Evolutionary conservation across 768 basidiomycete genomes (phyloP), one percentile per base, ranked within the genome.

Genomic region (Tylopilus sp.): DNA sequence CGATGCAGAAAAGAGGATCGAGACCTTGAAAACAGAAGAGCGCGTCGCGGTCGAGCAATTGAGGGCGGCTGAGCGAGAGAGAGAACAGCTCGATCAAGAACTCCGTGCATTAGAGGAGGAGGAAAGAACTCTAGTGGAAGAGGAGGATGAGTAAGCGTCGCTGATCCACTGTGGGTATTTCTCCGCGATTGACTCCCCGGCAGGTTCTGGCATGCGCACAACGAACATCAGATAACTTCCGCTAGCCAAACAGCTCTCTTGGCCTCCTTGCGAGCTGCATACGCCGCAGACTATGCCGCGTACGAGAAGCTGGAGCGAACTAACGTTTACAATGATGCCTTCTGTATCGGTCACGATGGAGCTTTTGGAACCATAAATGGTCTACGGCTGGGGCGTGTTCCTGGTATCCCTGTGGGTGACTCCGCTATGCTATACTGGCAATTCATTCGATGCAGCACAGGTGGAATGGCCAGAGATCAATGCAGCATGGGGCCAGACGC

Each of bases 391-490:
- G 97, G 97, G 4, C 83, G 95, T 57, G 85, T 95, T 11, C 84
- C 89, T 40, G 84, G 85, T 26, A 85, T 89, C 42, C 85, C 84
- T n/a, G 90, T 91, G 66, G 37, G 84, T 74, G 43, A 14, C 24
- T 45, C 17, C 46, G 41, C 8, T 41, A 31, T 25, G n/a, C 34
- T 52, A 54, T 34, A 26, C 12, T 52, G 16, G 22, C 43, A 24
- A 34, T 53, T 49, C 53, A 53, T 45, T 60, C 50, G 59, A 58
- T 28, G 14, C 38, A n/a, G 33, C 54, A 10, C 56, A 92, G 85
- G 95, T 98, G 28, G 97, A 98, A 66, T 99, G 95, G 95, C 83
- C 92, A 3, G 97, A 99, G 72, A 94, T 98, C 68, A 98, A 98
- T 65, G 97, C 97, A 12, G 97, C 97, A 17, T 97, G 96, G 94